phyloP scores from a whole-genome alignment of 495 filamentous ascomycete genomes.

The Choiromyces venosus region DNA sequence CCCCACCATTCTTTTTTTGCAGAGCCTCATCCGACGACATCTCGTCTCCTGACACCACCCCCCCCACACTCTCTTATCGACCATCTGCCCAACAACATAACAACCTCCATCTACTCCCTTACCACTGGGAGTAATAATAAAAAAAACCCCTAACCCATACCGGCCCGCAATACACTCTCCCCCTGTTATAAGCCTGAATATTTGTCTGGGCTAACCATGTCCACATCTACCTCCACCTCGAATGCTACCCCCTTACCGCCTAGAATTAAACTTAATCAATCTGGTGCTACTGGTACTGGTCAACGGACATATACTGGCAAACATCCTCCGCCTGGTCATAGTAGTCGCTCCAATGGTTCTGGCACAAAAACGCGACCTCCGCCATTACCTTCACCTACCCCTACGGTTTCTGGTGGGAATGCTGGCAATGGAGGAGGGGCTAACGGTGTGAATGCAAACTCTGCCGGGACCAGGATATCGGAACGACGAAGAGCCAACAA shows the following conservation, averaged over 20 bases:
- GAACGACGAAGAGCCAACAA: slow-evolving; percentile 26
- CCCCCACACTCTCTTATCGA: slow-evolving; percentile 79
- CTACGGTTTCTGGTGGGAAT: slow-evolving; percentile 17
- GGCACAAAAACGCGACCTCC: slow-evolving; percentile 35
- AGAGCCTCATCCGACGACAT: slow-evolving; percentile 80
- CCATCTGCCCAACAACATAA: slow-evolving; percentile 83
- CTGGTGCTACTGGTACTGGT: slow-evolving; percentile 14
- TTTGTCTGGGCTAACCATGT: slow-evolving; percentile 28
- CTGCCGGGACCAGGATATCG: slow-evolving; percentile 33
- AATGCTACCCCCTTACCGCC: slow-evolving; percentile 28
- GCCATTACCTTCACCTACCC: slow-evolving; percentile 32
- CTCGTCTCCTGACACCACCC: slow-evolving; percentile 48
- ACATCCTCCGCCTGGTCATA: slow-evolving; percentile 28
- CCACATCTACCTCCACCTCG: slow-evolving; percentile 36
- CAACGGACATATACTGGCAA: slow-evolving; percentile 33
- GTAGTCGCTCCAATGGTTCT: slow-evolving; percentile 31
- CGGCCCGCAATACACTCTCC: background rate
- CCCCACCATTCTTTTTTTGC: slow-evolving; percentile 68
- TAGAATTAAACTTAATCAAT: slow-evolving; percentile 26
- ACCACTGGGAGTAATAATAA: slow-evolving; percentile 17
- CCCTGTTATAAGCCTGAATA: background rate
- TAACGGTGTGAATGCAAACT: slow-evolving; percentile 20
- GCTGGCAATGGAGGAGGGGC: slow-evolving; percentile 26
- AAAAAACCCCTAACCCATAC: background rate
- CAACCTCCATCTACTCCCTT: slow-evolving; percentile 59